These are phyloP conservation scores for Solanum hybrid DNA, from an alignment of 305 asterid genomes.

Conservation along the genomic window DNA sequence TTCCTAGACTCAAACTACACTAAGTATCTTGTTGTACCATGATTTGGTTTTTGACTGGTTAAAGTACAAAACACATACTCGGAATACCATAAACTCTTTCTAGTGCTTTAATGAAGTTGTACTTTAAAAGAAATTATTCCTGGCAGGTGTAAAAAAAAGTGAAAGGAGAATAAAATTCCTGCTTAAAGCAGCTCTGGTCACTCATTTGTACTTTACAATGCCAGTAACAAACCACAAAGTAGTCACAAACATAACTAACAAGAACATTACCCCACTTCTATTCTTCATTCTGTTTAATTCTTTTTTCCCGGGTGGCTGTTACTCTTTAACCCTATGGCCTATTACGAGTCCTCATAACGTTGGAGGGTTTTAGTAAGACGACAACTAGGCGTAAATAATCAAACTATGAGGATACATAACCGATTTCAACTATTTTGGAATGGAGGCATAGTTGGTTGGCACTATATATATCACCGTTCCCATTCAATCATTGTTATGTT, in stretches of 20 bases:
- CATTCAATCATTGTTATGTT: neutral
- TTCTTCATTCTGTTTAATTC: neutral
- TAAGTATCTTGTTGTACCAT: neutral
- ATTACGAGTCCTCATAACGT: neutral
- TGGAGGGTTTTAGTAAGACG: neutral
- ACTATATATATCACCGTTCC: neutral
- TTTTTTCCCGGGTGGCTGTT: neutral
- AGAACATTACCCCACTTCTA: neutral
- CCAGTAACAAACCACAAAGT: neutral
- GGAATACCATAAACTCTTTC: neutral
- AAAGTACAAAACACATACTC: neutral
- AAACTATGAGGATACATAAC: neutral
- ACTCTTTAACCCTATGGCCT: neutral
- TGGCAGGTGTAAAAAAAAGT: neutral
- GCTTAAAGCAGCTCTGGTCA: neutral
- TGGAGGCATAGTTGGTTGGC: neutral
- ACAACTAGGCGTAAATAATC: neutral
- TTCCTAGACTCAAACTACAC: neutral
- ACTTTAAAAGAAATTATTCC: neutral
- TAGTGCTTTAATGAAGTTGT: neutral
- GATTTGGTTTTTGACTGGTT: neutral
- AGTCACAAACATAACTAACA: neutral
- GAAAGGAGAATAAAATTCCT: neutral
- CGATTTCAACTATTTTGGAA: neutral
- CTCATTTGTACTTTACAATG: slow-evolving; percentile 1